These are phyloP conservation scores for Penicillium frequentans DNA, from an alignment of 2,329 filamentous ascomycete genomes.

Conservation along the genomic window DNA sequence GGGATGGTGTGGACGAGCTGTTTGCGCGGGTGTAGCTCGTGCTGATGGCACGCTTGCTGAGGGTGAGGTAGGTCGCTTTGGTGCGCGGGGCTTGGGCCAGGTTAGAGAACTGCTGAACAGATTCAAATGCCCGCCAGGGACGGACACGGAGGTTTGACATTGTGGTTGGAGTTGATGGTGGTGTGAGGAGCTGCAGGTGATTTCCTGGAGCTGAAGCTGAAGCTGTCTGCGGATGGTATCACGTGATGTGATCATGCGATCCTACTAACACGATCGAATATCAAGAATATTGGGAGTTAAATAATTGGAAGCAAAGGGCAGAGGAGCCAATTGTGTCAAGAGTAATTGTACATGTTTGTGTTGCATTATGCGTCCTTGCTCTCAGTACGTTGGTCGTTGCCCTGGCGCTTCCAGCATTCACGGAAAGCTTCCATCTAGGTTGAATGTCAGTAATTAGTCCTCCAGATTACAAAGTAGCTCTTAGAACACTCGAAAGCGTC, in stretches of 20 bases:
- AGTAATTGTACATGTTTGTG: not conserved
- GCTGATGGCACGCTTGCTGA: conserved; percentile 15
- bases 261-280: too few species aligned
- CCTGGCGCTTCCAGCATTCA: conserved; percentile 86
- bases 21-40: conserved; percentile 17
- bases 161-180: conserved; percentile 3
- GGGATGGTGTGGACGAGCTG: conserved; percentile 8
- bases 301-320: not conserved
- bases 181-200: not conserved
- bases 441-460: not conserved
- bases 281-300: not conserved
- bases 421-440: conserved; percentile 83
- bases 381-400: conserved; percentile 80
- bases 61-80: conserved; percentile 6
- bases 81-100: conserved; percentile 14
- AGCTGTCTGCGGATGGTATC: not conserved
- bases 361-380: conserved; percentile 63
- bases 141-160: conserved; percentile 27
- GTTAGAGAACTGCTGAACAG: conserved; percentile 13
- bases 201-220: not conserved
- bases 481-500: too few species aligned
- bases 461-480: not conserved
- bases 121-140: conserved; percentile 20
- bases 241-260: not conserved
- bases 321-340: not conserved